Evolutionary conservation across 2,329 filamentous ascomycete genomes (phyloP).

Genomic region (Hypoxylon sp.): DNA sequence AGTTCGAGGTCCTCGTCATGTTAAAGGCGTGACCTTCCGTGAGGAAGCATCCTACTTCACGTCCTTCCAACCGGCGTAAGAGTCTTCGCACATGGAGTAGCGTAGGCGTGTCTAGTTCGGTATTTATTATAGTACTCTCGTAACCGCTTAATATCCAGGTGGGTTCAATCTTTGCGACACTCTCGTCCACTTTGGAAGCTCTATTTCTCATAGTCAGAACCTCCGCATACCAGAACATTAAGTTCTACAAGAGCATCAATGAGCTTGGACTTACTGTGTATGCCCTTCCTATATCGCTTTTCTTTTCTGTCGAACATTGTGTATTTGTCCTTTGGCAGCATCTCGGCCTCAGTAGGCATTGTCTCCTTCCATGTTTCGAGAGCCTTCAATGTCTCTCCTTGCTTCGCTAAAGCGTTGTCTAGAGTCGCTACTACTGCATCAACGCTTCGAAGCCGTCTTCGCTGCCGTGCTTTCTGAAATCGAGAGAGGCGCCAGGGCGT

Average conservation of each 20-base stretch:
- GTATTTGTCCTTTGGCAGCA: slow-evolving; percentile 97
- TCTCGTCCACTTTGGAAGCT: slow-evolving; percentile 93
- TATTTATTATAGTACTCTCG: background rate
- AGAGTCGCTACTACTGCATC: slow-evolving; percentile 90
- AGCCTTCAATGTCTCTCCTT: slow-evolving; percentile 80
- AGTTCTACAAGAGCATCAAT: slow-evolving; percentile 2
- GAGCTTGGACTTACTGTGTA: slow-evolving; percentile 83
- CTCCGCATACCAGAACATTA: slow-evolving; percentile 3
- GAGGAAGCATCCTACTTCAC: background rate
- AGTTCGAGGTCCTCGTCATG: slow-evolving; percentile 9
- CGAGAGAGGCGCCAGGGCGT: slow-evolving; percentile 94
- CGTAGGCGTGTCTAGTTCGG: background rate
- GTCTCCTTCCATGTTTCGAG: slow-evolving; percentile 93
- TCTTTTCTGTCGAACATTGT: slow-evolving; percentile 97
- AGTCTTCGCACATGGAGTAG: background rate
- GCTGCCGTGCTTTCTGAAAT: slow-evolving; percentile 90
- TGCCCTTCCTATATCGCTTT: slow-evolving; percentile 95
- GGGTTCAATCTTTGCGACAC: slow-evolving; percentile 95
- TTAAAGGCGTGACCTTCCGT: slow-evolving; percentile 1
- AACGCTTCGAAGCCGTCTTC: slow-evolving; percentile 85
- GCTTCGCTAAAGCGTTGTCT: slow-evolving; percentile 81
- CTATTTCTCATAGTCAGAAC: slow-evolving; percentile 60
- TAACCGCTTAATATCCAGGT: slow-evolving; percentile 81
- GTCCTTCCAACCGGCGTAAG: background rate
- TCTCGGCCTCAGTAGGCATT: slow-evolving; percentile 96